Percentiles rank a stretch among this genome's conserved stretches.
phyloP scores from a whole-genome alignment of 1,284 basidiomycete species.

The Pseudozyma tsukubaensis region DNA sequence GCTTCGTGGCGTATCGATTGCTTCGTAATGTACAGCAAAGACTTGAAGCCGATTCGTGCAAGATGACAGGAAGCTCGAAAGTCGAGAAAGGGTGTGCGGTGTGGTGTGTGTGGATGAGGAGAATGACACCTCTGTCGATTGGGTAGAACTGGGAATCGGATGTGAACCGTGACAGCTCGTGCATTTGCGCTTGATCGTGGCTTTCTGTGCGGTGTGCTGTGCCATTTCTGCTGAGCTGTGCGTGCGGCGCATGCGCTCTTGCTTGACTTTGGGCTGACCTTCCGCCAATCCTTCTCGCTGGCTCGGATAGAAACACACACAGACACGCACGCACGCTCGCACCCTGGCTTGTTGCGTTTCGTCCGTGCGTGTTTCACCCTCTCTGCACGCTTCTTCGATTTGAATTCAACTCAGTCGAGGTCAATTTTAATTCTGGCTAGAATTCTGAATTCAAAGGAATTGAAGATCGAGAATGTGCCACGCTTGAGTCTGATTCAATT shows the following conservation, averaged over 20 bases:
- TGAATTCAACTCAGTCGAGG: conserved; percentile 4
- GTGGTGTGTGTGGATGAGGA: too few relatives aligned
- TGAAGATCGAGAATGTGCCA: too few relatives aligned
- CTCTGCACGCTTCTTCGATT: neutral
- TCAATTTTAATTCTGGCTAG: neutral
- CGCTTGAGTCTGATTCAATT: too few relatives aligned
- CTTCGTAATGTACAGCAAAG: too few relatives aligned
- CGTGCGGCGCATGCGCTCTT: neutral
- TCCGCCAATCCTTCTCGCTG: conserved; percentile 2
- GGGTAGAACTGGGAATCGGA: too few relatives aligned
- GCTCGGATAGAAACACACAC: conserved; percentile 5
- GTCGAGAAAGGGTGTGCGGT: too few relatives aligned
- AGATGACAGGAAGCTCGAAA: too few relatives aligned
- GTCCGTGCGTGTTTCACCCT: conserved; percentile 44
- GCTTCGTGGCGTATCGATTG: too few relatives aligned
- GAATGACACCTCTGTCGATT: too few relatives aligned
- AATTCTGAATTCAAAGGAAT: neutral
- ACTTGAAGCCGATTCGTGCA: too few relatives aligned
- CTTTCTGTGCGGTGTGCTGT: neutral
- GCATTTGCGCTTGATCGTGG: too few relatives aligned
- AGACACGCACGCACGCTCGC: conserved; percentile 25
- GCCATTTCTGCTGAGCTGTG: neutral
- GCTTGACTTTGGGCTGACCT: neutral
- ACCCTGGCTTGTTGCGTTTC: conserved; percentile 3
- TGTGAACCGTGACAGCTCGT: too few relatives aligned